Percentiles rank a stretch among this genome's conserved stretches.
phyloP scores from a whole-genome alignment of 163 green algal species.

The Chlamydomonas reinhardtii region DNA sequence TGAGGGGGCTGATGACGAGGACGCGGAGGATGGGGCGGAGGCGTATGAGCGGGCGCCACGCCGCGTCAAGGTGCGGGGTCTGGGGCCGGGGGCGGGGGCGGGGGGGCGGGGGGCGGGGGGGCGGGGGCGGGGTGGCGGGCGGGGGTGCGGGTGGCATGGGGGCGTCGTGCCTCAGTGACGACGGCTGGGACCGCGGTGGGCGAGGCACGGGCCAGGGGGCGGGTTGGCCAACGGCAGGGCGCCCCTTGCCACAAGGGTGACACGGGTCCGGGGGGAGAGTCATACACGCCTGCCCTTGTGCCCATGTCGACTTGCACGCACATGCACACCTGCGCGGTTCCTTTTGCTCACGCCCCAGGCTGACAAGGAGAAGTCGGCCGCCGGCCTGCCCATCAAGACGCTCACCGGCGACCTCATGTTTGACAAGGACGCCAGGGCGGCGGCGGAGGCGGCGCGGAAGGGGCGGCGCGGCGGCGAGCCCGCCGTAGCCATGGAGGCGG shows the following conservation, averaged over 20 bases:
- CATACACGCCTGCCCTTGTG: too few relatives aligned
- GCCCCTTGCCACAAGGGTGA: too few relatives aligned
- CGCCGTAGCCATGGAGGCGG: constrained; percentile 26
- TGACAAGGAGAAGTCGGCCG: constrained; percentile 25
- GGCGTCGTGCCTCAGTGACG: not conserved
- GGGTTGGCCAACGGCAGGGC: too few relatives aligned
- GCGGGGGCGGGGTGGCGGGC: too few relatives aligned
- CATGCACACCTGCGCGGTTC: too few relatives aligned
- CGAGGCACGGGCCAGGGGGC: too few relatives aligned
- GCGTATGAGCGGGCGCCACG: constrained; percentile 64
- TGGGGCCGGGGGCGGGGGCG: too few relatives aligned
- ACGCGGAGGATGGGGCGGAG: constrained; percentile 62
- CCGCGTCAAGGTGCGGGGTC: not conserved
- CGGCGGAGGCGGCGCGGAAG: not conserved
- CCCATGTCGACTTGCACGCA: too few relatives aligned
- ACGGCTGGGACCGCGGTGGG: too few relatives aligned
- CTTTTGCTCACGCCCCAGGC: not conserved
- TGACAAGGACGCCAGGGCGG: constrained; percentile 11
- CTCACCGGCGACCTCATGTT: constrained; percentile 72
- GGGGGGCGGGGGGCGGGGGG: too few relatives aligned
- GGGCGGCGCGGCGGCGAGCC: constrained; percentile 3
- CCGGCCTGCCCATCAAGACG: constrained; percentile 76
- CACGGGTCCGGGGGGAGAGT: too few relatives aligned
- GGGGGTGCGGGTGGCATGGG: not conserved
- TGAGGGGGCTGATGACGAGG: constrained; percentile 56